Percentiles rank a stretch among this genome's conserved stretches.
Evolutionary conservation across 2,329 filamentous ascomycete genomes (phyloP).

Genomic region (Cytospora paraplurivora): DNA sequence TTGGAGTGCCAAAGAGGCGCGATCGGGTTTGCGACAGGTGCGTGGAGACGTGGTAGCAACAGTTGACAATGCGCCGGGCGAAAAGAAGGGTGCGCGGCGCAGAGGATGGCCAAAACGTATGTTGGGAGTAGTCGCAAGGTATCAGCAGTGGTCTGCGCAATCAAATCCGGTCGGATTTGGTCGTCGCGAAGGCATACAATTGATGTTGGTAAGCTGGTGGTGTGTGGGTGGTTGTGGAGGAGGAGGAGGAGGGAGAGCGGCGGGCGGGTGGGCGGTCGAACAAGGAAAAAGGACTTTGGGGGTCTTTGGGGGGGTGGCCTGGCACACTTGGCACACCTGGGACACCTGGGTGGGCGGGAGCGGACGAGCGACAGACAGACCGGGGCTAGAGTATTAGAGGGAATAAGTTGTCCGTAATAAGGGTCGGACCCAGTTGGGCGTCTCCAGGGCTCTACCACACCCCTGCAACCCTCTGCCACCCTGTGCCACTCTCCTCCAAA

Average conservation of each 20-base stretch:
- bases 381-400: conserved; percentile 23
- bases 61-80: conserved; percentile 26
- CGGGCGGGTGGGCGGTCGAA: conserved; percentile 9
- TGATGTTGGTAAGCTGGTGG: conserved; percentile 20
- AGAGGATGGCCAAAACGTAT: background rate
- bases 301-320: too few species aligned
- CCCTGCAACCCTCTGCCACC: conserved; percentile 14
- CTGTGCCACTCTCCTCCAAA: conserved; percentile 5
- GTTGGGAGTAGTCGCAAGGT: conserved; percentile 21
- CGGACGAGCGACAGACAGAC: background rate
- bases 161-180: conserved; percentile 17
- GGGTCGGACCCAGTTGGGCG: conserved; percentile 20
- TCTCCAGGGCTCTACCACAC: too few species aligned
- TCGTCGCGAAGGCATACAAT: conserved; percentile 17
- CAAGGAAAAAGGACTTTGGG: conserved; percentile 20
- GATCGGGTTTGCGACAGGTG: conserved; percentile 24
- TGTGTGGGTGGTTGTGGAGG: background rate
- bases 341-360: conserved; percentile 26
- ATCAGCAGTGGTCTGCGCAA: conserved; percentile 16
- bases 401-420: conserved; percentile 28
- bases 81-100: conserved; percentile 24
- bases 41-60: conserved; percentile 5
- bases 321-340: background rate
- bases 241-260: conserved; percentile 20
- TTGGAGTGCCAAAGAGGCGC: conserved; percentile 1